These are phyloP conservation scores for Globisporangium cystogenes DNA, from an alignment of 352 stramenopile genomes.

Conservation along the genomic window DNA sequence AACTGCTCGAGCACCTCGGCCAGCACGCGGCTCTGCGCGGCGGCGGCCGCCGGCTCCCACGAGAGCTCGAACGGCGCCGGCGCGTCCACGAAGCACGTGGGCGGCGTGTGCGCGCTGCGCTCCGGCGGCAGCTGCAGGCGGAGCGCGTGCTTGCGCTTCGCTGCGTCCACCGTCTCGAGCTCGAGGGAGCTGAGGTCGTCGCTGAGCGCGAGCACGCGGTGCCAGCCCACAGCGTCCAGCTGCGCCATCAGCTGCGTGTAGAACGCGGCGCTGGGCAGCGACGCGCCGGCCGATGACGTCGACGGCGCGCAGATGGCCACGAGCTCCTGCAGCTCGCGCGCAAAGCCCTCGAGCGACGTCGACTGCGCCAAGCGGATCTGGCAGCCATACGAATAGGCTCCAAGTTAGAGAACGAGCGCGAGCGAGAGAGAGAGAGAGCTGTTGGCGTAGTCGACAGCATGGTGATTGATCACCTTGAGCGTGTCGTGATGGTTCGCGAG, in stretches of 20 bases:
- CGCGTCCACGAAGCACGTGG: conserved; percentile 43
- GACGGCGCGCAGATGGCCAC: conserved; percentile 32
- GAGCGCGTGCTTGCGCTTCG: conserved; percentile 36
- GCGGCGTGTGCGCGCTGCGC: conserved; percentile 22
- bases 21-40: conserved; percentile 1
- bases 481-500: conserved; percentile 34
- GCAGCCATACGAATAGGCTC: not conserved
- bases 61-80: conserved; percentile 35
- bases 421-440: too few species aligned
- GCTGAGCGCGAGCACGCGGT: conserved; percentile 38
- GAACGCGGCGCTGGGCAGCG: conserved; percentile 43
- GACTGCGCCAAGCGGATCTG: conserved; percentile 46
- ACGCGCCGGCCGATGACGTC: not conserved
- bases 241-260: conserved; percentile 60
- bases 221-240: conserved; percentile 59
- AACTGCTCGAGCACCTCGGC: conserved; percentile 37
- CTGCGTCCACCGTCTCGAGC: conserved; percentile 35
- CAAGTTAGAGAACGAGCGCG: not conserved
- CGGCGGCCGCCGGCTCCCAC: not conserved
- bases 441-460: not conserved
- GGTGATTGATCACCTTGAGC: conserved; percentile 28
- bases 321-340: conserved; percentile 53
- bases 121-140: conserved; percentile 35
- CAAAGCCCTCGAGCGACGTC: conserved; percentile 44
- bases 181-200: conserved; percentile 56